phyloP scores from a whole-genome alignment of 2,329 filamentous ascomycete species.

The Orbilia ellipsospora region DNA sequence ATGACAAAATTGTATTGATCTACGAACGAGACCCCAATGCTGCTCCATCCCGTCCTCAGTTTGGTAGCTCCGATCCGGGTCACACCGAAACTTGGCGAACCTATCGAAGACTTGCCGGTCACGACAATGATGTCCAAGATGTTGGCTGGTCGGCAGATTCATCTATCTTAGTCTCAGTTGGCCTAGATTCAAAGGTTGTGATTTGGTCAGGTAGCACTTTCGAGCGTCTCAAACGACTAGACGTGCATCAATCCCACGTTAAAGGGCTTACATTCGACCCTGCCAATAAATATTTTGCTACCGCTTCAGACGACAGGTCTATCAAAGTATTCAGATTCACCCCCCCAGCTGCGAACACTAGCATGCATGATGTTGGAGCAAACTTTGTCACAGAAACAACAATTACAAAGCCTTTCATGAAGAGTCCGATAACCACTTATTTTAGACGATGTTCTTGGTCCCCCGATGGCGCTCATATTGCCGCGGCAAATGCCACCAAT shows the following conservation, averaged over 20 bases:
- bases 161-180: constrained; percentile 93
- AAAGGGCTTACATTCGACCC: constrained; percentile 99
- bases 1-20: constrained; percentile 98
- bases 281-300: constrained; percentile 99
- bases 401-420: constrained; percentile 85
- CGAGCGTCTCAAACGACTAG: constrained; percentile 93
- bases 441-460: constrained; percentile 98
- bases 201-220: constrained; percentile 99
- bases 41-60: constrained; percentile 77
- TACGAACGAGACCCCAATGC: constrained; percentile 73
- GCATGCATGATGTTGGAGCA: constrained; percentile 92
- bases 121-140: constrained; percentile 99
- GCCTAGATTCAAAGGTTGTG: constrained; percentile 95
- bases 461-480: constrained; percentile 95
- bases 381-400: constrained; percentile 97
- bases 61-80: constrained; percentile 85
- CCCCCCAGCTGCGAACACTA: constrained; percentile 88
- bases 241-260: constrained; percentile 95
- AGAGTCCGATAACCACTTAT: constrained; percentile 94
- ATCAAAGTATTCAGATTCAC: constrained; percentile 98
- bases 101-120: constrained; percentile 88
- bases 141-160: constrained; percentile 96
- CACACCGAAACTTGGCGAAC: constrained; percentile 99
- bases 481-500: constrained; percentile 95
- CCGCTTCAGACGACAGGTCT: constrained; percentile 93